Evolutionary conservation across 768 basidiomycete species (phyloP), one percentile per base, ranked within the genome.

Genomic region (Tricholoma sp.): DNA sequence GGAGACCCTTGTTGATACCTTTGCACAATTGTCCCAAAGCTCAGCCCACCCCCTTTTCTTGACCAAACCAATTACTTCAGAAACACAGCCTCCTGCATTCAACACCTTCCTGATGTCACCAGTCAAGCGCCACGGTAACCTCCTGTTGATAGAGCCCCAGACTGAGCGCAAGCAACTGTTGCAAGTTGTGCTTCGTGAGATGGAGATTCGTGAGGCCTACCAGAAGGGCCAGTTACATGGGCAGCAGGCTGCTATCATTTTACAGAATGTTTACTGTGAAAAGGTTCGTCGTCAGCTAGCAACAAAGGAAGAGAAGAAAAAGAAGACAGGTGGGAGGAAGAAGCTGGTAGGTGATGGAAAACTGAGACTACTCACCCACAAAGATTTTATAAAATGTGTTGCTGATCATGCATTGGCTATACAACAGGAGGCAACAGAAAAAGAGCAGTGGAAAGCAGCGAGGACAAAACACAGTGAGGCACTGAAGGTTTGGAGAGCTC

Each of bases 401-500:
- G 44, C 53, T 2, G 45, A 58, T 0, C 42, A 64, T 41, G 56
- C 56, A 13, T 44, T 57, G 4, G 9, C 8, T n/a, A 45, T 28
- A 8, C n/a, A 29, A 28, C 47, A 56, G 36, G 55, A 59, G 28
- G 24, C 15, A 15, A 36, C 3, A 4, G 57, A 37, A 45, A 49
- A 32, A 48, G 45, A 62, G 34, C 33, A 13, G 32, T 13, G 48
- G n/a, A 31, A 44, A 34, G 34, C 12, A 24, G 24, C 4, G 10
- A 24, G 47, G 36, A 47, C 52, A 6, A 57, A 57, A 32, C 37
- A 56, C 29, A 20, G 32, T 20, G 49, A n/a, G 0, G 50, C 44
- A 41, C 45, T 67, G 52, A 57, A 45, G 28, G 47, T 50, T 29
- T 69, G 68, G 64, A 64, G 59, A 47, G 42, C 49, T 12, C 53